Percentiles rank a stretch among this genome's conserved stretches.
Conservation (phyloP, 2,329 filamentous ascomycete species). For the Fusarium sp. region DNA sequence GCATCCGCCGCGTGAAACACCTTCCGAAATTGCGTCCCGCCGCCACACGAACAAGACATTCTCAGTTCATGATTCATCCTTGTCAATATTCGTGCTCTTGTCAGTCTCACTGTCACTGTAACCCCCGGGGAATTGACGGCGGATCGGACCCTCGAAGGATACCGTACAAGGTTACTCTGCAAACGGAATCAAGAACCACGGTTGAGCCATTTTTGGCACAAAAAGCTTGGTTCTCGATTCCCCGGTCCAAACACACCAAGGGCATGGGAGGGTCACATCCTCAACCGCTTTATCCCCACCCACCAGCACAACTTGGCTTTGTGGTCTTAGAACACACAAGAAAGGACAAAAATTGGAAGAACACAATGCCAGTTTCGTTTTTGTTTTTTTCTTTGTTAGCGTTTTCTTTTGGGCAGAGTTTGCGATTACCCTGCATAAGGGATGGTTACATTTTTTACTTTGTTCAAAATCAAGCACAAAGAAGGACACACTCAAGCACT, state of each 20-base stretch:
- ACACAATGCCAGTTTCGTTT: conserved; percentile 6
- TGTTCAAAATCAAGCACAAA: conserved; percentile 9
- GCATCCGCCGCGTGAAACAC: conserved; percentile 44
- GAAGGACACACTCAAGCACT: not conserved
- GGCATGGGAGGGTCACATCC: conserved; percentile 15
- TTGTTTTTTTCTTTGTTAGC: conserved; percentile 7
- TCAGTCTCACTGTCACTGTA: conserved; percentile 15
- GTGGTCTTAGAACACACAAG: not conserved
- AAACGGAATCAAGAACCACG: conserved; percentile 20
- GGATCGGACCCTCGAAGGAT: conserved; percentile 23
- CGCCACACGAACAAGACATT: conserved; percentile 39
- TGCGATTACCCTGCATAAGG: conserved; percentile 9
- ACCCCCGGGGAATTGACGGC: conserved; percentile 15
- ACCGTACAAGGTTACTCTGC: conserved; percentile 15
- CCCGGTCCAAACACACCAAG: not conserved
- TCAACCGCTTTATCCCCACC: conserved; percentile 20
- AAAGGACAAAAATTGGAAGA: not conserved
- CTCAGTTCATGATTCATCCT: conserved; percentile 10
- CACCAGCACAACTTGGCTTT: conserved; percentile 16
- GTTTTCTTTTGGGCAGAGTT: conserved; percentile 9
- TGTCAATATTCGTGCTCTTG: conserved; percentile 26
- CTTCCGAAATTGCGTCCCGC: conserved; percentile 54
- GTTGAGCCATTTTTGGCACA: conserved; percentile 31
- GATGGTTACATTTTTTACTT: conserved; percentile 19
- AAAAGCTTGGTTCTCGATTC: conserved; percentile 35